Evolutionary conservation across 2,329 filamentous ascomycete species (phyloP).

Genomic region (Ceratocystis smalleyi): DNA sequence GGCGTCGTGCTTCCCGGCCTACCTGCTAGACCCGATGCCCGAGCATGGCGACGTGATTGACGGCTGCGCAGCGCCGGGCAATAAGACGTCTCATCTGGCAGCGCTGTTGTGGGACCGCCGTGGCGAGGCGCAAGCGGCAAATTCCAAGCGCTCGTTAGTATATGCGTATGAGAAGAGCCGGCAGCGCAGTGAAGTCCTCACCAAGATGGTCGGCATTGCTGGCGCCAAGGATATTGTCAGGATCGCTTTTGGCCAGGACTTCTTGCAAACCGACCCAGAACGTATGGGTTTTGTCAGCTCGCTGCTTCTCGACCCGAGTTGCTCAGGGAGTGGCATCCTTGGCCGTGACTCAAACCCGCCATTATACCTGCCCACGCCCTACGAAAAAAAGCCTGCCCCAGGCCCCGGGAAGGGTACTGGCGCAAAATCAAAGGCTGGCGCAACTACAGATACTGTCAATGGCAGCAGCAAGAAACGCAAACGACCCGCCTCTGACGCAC

Average conservation of each 20-base stretch:
- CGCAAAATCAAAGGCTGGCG: neutral
- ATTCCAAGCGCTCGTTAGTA: constrained; percentile 33
- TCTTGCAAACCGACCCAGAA: constrained; percentile 57
- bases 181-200: constrained; percentile 54
- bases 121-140: constrained; percentile 26
- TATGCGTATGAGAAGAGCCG: constrained; percentile 68
- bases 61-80: constrained; percentile 84
- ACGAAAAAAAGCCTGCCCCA: constrained; percentile 5
- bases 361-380: constrained; percentile 40
- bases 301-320: constrained; percentile 81
- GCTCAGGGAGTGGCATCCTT: constrained; percentile 88
- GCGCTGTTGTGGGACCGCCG: constrained; percentile 45
- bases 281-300: constrained; percentile 47
- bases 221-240: constrained; percentile 51
- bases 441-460: neutral
- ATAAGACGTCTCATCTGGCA: constrained; percentile 90
- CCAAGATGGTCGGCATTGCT: constrained; percentile 70
- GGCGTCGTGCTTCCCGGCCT: constrained; percentile 90
- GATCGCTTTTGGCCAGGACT: constrained; percentile 64
- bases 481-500: constrained; percentile 20
- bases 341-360: constrained; percentile 66
- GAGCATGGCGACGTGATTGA: constrained; percentile 70
- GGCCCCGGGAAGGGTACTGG: constrained; percentile 13
- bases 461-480: constrained; percentile 26
- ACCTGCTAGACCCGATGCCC: constrained; percentile 55